Base-by-base conservation (phyloP, 1,284 basidiomycete genomes). In the Marasmius oreades region DNA sequence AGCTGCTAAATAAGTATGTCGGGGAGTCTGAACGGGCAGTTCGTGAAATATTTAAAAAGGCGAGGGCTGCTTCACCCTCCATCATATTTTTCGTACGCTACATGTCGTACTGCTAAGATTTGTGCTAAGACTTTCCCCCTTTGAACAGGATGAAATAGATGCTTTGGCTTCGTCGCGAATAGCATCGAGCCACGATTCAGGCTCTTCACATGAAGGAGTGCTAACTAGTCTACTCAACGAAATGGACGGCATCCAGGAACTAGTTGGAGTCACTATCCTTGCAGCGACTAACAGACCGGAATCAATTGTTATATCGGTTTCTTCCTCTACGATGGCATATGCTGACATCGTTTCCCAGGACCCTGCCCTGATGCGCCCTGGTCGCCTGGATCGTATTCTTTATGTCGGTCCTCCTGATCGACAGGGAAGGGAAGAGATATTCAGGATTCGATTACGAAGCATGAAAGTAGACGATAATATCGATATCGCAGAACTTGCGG, bases 261-360 rank as follows among this genome's bases (percentile, higher is more conserved):
- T 98, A 20, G 78, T 90, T 3, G 93, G 95, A 0, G 97, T 99
- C 14, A 94, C 94, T 0, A 85, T 99, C 36, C 84, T 99, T 3
- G 97, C 95, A 1, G 97, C 97, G 0, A 99, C 97, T 4, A 99
- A 99, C 69, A 77, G 95, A 53, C 97, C 97, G 1, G 94, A 98
- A 59, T 85, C 88, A 16, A 88, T 99, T 34, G 95, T 95, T 31
- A 60, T 68, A 88, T 71, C 1, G 23, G 14, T 50, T 34, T 43
- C 16, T 24, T 42, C 3, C 28, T 8, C 28, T 54, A 7, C 16
- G 12, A 50, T 22, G 18, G 11, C 36, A 11, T 46, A 24, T 39
- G 28, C 53, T 60, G 18, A 62, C 24, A 16, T 16, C 6, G 34
- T 6, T 59, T 0, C 44, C n/a, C 61, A 97, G 94, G 97, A 99